Evolutionary conservation across 2,329 filamentous ascomycete species (phyloP).

Genomic region (Colletotrichum spinosum): DNA sequence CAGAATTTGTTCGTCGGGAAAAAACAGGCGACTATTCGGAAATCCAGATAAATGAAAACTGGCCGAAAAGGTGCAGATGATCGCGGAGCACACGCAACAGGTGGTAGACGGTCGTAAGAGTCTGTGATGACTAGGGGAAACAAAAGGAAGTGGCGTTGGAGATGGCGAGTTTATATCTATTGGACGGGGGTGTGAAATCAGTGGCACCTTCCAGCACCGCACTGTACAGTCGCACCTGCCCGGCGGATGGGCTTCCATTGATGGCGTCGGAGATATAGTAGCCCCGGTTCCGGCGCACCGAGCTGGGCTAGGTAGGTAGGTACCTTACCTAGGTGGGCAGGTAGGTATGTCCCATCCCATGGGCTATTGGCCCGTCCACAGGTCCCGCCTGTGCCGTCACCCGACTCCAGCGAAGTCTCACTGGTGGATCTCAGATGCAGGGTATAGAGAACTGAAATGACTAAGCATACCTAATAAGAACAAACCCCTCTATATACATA

Average conservation of each 20-base stretch:
- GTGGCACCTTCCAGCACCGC: constrained; percentile 25
- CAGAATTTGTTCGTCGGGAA: neutral
- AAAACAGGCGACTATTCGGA: neutral
- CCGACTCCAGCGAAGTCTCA: no score
- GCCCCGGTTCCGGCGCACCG: constrained; percentile 27
- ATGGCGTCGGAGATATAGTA: constrained; percentile 17
- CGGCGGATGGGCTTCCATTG: neutral
- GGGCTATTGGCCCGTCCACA: no score
- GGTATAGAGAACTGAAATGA: no score
- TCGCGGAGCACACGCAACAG: constrained; percentile 18
- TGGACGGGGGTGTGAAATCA: constrained; percentile 33
- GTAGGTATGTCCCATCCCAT: neutral
- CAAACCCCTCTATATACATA: no score
- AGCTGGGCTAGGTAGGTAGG: neutral
- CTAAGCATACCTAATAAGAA: no score
- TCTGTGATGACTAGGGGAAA: constrained; percentile 15
- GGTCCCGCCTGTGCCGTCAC: no score
- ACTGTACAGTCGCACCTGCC: constrained; percentile 8
- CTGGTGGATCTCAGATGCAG: neutral
- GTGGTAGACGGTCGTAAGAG: constrained; percentile 12
- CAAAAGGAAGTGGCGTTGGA: constrained; percentile 35
- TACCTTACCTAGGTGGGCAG: neutral
- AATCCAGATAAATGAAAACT: constrained; percentile 2
- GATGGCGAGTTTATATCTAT: constrained; percentile 38
- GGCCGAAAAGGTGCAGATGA: constrained; percentile 16